Evolutionary conservation across 2,329 filamentous ascomycete genomes (phyloP).

Genomic region (Xenoacremonium recifei): DNA sequence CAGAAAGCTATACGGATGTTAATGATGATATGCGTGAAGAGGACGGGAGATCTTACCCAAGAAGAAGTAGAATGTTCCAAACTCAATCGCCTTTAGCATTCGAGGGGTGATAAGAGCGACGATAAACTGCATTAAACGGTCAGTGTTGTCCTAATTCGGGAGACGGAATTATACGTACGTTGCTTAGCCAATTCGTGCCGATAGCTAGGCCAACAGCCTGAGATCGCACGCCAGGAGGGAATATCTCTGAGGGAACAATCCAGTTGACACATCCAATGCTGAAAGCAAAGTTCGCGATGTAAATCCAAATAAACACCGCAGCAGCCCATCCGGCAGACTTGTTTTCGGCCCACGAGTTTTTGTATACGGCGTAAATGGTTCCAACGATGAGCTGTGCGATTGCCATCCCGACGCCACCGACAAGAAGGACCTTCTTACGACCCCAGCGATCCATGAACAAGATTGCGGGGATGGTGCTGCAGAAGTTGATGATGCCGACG

Average conservation of each 20-base stretch:
- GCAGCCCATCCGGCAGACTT: conserved; percentile 68
- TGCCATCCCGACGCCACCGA: conserved; percentile 71
- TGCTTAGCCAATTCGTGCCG: conserved; percentile 63
- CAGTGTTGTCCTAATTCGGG: background rate
- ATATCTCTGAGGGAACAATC: conserved; percentile 74
- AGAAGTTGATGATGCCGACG: conserved; percentile 68
- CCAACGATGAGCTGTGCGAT: conserved; percentile 70
- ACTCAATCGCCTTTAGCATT: conserved; percentile 62
- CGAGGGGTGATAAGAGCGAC: conserved; percentile 69
- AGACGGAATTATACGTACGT: conserved; percentile 20
- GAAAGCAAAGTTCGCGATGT: conserved; percentile 69
- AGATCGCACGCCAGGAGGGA: conserved; percentile 66
- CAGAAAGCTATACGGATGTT: conserved; percentile 4
- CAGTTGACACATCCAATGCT: conserved; percentile 70
- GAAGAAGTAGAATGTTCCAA: conserved; percentile 66
- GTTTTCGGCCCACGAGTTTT: conserved; percentile 57
- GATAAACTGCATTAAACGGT: conserved; percentile 39
- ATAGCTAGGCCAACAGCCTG: conserved; percentile 72
- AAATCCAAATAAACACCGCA: conserved; percentile 68
- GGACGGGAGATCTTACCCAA: conserved; percentile 48
- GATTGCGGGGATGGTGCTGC: conserved; percentile 65
- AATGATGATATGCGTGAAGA: background rate
- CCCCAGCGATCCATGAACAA: conserved; percentile 64
- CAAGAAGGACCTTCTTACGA: conserved; percentile 59
- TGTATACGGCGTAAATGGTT: conserved; percentile 63